These are phyloP conservation scores for Pseudozyma thailandica DNA, from an alignment of 1,284 basidiomycete species.

Conservation along the genomic window DNA sequence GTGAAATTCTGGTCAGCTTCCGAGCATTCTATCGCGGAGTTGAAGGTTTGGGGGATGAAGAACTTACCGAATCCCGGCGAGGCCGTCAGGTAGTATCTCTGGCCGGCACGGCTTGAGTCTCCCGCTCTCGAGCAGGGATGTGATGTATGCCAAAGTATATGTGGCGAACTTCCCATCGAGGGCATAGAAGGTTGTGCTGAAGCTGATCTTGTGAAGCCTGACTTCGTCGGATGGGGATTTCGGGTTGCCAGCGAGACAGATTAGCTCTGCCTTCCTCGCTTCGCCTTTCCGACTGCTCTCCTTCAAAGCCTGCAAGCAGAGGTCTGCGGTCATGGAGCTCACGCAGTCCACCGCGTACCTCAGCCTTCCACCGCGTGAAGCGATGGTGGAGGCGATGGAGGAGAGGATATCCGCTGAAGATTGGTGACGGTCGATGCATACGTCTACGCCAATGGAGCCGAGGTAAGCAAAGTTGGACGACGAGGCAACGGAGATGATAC, in stretches of 20 bases:
- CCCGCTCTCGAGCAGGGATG: slow-evolving; percentile 15
- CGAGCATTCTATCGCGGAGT: too few species aligned
- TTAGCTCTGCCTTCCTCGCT: slow-evolving; percentile 25
- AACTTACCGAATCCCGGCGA: slow-evolving; percentile 55
- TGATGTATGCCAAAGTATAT: slow-evolving; percentile 13
- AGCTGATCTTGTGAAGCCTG: slow-evolving; percentile 56
- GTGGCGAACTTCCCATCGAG: slow-evolving; percentile 34
- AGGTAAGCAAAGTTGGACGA: slow-evolving; percentile 53
- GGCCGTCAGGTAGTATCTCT: slow-evolving; percentile 47
- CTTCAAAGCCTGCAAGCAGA: slow-evolving; percentile 32
- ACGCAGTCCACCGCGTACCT: slow-evolving; percentile 58
- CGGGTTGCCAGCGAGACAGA: slow-evolving; percentile 59
- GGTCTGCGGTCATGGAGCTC: slow-evolving; percentile 40
- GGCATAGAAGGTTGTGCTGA: slow-evolving; percentile 60
- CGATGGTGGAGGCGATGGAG: slow-evolving; percentile 15
- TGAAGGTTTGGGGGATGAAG: too few species aligned
- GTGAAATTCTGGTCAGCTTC: background rate
- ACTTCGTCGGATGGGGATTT: slow-evolving; percentile 19
- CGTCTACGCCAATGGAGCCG: slow-evolving; percentile 32
- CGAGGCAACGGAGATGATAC: slow-evolving; percentile 52
- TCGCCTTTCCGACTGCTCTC: background rate
- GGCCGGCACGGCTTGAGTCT: slow-evolving; percentile 39
- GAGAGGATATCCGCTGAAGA: slow-evolving; percentile 17
- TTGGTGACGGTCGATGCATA: slow-evolving; percentile 53
- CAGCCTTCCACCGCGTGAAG: slow-evolving; percentile 19